Conservation (phyloP, 1,139 yeast genomes). For the Zygosaccharomyces pseudobailii region DNA sequence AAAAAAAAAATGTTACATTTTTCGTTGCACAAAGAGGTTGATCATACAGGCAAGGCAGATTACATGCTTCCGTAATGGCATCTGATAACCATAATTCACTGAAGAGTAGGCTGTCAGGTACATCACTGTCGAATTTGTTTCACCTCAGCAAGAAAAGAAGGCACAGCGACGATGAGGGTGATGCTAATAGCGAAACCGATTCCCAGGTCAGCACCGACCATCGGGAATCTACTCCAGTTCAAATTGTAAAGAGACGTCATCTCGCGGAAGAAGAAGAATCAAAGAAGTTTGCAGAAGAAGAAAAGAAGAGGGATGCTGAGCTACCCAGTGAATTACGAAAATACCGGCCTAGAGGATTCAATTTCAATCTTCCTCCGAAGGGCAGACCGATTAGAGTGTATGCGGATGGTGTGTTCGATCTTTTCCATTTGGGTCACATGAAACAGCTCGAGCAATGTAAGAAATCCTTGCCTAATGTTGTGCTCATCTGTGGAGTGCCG, state of each 20-base stretch:
- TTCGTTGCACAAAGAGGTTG: not conserved
- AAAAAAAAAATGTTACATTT: not conserved
- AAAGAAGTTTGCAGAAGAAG: conserved; percentile 45
- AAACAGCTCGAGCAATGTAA: conserved; percentile 94
- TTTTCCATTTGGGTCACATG: conserved; percentile 97
- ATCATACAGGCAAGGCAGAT: not conserved
- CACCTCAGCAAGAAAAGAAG: conserved; percentile 25
- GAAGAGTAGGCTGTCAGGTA: conserved; percentile 26
- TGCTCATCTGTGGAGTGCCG: conserved; percentile 87
- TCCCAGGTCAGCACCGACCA: conserved; percentile 30
- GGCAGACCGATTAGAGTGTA: conserved; percentile 87
- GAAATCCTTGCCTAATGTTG: conserved; percentile 77
- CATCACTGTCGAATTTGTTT: conserved; percentile 31
- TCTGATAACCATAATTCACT: conserved; percentile 18
- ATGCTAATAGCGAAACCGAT: conserved; percentile 8
- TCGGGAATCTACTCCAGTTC: conserved; percentile 16
- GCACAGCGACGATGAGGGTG: conserved; percentile 16
- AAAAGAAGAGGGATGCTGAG: conserved; percentile 51
- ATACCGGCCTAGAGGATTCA: conserved; percentile 65
- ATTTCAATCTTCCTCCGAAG: conserved; percentile 74
- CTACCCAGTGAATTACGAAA: conserved; percentile 62
- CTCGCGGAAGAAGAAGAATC: conserved; percentile 26
- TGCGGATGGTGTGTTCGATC: conserved; percentile 97
- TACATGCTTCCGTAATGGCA: conserved; percentile 2
- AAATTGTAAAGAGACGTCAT: conserved; percentile 15